phyloP scores from a whole-genome alignment of 2,329 filamentous ascomycete genomes.

The Didymella glomerata region DNA sequence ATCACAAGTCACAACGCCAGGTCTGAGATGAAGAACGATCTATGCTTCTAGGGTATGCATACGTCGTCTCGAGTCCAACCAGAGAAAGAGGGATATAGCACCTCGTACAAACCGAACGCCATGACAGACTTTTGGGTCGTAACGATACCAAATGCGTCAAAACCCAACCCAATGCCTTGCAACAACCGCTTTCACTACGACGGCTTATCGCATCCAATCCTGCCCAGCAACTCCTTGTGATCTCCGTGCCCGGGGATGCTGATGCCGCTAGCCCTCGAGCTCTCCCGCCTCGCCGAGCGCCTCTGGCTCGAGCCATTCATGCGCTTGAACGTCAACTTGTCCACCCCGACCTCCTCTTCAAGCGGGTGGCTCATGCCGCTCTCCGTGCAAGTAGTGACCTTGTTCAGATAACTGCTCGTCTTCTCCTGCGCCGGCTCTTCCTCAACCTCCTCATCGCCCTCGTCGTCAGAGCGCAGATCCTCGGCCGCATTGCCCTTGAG shows the following conservation, averaged over 20 bases:
- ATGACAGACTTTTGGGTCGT: conserved; percentile 8
- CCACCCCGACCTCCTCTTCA: conserved; percentile 79
- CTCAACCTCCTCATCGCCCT: conserved; percentile 70
- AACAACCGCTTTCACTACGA: conserved; percentile 3
- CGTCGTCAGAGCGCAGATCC: conserved; percentile 87
- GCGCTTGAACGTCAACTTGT: conserved; percentile 71
- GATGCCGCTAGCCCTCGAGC: conserved; percentile 59
- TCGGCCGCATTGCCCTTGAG: conserved; percentile 79
- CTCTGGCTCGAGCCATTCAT: conserved; percentile 52
- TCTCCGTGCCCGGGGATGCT: conserved; percentile 76
- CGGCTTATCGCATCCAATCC: conserved; percentile 84
- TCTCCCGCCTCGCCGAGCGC: conserved; percentile 62
- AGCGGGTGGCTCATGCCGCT: conserved; percentile 56
- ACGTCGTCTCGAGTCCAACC: conserved; percentile 1
- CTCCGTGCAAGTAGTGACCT: conserved; percentile 42
- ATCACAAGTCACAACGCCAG: background rate
- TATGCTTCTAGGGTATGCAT: conserved; percentile 24
- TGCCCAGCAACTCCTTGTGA: conserved; percentile 79
- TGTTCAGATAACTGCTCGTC: conserved; percentile 33
- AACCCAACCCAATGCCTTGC: background rate
- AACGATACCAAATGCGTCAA: conserved; percentile 4
- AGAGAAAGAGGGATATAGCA: conserved; percentile 14
- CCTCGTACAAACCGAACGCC: conserved; percentile 12
- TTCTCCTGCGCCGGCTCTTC: conserved; percentile 19
- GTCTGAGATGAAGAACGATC: conserved; percentile 2